phyloP scores from a whole-genome alignment of 148 eudicot genomes.

The Rhododendron vialii region DNA sequence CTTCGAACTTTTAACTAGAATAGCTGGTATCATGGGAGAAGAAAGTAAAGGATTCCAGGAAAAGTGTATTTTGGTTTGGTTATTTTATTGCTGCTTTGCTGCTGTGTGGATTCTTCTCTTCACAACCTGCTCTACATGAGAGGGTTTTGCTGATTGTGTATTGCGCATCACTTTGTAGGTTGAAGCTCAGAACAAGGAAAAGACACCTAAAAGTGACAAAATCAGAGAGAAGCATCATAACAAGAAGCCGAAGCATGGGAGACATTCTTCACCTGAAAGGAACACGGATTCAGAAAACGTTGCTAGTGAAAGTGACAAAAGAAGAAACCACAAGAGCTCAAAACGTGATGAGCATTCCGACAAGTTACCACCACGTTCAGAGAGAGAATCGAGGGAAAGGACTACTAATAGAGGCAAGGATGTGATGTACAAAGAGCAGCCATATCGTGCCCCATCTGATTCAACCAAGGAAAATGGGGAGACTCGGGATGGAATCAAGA shows the following conservation, averaged over 20 bases:
- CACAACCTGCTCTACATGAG: not conserved
- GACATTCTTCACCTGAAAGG: conserved; percentile 47
- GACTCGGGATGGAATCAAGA: conserved; percentile 16
- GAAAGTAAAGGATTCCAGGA: not conserved
- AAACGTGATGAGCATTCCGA: conserved; percentile 13
- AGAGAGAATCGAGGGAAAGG: conserved; percentile 33
- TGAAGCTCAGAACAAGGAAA: conserved; percentile 56
- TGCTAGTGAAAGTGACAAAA: conserved; percentile 28
- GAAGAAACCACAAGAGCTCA: conserved; percentile 29
- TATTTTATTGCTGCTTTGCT: not conserved
- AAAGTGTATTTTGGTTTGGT: not conserved
- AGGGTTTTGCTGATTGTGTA: not conserved
- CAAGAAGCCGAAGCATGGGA: conserved; percentile 52
- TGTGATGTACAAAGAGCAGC: conserved; percentile 13
- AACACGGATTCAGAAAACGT: conserved; percentile 35
- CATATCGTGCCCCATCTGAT: conserved; percentile 17
- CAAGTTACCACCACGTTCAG: conserved; percentile 26
- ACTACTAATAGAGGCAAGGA: conserved; percentile 21
- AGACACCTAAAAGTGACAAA: conserved; percentile 37
- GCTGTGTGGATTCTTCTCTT: not conserved
- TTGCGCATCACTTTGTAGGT: conserved; percentile 36
- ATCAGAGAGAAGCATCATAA: conserved; percentile 27
- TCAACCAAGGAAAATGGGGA: not conserved
- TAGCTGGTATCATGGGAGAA: not conserved
- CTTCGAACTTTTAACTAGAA: not conserved